Percentiles rank a stretch among this genome's conserved stretches.
Evolutionary conservation across 306 rosid species (phyloP).

Genomic region (Vigna mungo): DNA sequence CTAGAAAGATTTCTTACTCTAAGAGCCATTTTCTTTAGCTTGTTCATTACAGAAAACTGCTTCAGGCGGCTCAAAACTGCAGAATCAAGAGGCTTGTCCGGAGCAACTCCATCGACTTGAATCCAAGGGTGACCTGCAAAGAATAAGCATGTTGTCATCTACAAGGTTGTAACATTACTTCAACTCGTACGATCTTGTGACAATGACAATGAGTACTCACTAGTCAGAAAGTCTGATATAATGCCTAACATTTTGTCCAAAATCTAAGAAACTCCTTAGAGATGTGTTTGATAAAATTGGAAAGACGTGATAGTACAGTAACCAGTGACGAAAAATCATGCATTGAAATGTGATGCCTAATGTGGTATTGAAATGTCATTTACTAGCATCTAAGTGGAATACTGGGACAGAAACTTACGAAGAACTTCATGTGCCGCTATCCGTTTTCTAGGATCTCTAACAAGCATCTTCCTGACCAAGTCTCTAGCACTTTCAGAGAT

Average conservation of each 20-base stretch:
- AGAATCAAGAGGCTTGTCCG: conserved; percentile 76
- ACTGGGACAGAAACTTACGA: conserved; percentile 55
- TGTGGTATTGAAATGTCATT: neutral
- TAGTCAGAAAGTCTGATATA: neutral
- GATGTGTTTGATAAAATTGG: neutral
- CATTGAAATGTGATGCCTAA: neutral
- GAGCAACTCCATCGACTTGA: conserved; percentile 76
- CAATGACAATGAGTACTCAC: neutral
- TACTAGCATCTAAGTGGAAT: neutral
- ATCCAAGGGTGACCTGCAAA: conserved; percentile 89
- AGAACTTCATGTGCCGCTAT: conserved; percentile 77
- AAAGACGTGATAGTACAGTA: neutral
- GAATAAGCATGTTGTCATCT: conserved; percentile 19
- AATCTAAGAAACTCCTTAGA: neutral
- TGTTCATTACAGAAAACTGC: conserved; percentile 83
- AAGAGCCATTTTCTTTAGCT: conserved; percentile 85
- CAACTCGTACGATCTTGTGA: conserved; percentile 11
- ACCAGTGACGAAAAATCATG: neutral
- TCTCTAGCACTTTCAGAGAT: conserved; percentile 84
- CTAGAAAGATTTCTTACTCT: conserved; percentile 55
- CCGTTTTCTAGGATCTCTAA: conserved; percentile 72
- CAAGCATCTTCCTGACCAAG: conserved; percentile 74
- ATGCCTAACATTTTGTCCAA: conserved; percentile 4
- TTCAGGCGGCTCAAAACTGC: conserved; percentile 75
- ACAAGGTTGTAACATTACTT: conserved; percentile 24